A percentile compares a stretch with the other conserved stretches of the same genome.
phyloP scores from a whole-genome alignment of 78 protist genomes.

The Emiliania huxleyi region DNA sequence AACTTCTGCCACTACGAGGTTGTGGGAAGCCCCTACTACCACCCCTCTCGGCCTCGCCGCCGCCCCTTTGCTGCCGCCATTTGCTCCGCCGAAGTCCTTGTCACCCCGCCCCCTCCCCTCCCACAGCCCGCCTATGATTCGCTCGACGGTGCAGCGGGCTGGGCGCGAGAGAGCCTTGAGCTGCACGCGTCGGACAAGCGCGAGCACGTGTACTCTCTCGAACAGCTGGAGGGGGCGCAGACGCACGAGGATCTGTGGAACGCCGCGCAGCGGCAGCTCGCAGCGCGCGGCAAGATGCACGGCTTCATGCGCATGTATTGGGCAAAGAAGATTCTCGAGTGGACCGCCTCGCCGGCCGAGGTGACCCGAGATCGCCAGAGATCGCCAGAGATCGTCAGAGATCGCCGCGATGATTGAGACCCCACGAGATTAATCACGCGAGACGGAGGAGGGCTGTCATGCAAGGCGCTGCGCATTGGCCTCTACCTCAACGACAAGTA shows the following conservation, averaged over 20 bases:
- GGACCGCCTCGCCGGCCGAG: slow-evolving; percentile 28
- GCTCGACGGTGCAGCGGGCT: slow-evolving; percentile 43
- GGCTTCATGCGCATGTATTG: slow-evolving; percentile 64
- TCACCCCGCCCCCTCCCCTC: too few relatives aligned
- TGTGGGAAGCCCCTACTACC: too few relatives aligned
- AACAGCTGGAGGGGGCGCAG: slow-evolving; percentile 36
- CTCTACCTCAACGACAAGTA: slow-evolving; percentile 26
- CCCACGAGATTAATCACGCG: background rate
- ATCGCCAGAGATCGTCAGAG: too few relatives aligned
- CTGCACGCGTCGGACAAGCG: slow-evolving; percentile 49
- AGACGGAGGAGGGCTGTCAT: too few relatives aligned
- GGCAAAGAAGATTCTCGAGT: slow-evolving; percentile 50
- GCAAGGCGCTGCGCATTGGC: slow-evolving; percentile 10
- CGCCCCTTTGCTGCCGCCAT: too few relatives aligned
- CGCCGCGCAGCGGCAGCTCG: slow-evolving; percentile 74
- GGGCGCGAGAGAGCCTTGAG: slow-evolving; percentile 67
- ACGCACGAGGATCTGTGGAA: slow-evolving; percentile 81
- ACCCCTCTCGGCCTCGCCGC: too few relatives aligned
- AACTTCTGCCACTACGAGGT: slow-evolving; percentile 70
- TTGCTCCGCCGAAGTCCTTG: too few relatives aligned
- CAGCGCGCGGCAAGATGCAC: slow-evolving; percentile 64
- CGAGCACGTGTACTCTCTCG: slow-evolving; percentile 39
- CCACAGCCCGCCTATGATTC: slow-evolving; percentile 49
- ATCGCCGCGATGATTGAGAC: background rate
- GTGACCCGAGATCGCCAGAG: too few relatives aligned